Conservation (phyloP, 179 eudicot species). For the Spinacia oleracea region DNA sequence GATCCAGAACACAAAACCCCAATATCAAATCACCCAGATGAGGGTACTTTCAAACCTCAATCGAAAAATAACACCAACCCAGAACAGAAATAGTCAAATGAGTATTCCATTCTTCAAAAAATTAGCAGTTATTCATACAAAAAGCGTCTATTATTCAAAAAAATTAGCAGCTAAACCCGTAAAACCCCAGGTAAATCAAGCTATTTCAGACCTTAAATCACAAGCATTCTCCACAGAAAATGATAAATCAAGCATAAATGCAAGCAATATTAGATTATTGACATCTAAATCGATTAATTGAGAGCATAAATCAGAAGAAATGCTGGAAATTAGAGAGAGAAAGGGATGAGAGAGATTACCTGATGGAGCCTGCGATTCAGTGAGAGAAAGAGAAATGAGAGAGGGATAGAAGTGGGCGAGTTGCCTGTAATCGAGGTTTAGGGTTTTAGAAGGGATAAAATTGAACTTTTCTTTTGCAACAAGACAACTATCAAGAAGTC, state of each 20-base stretch:
- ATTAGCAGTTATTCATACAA: too few species aligned
- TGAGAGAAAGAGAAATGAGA: background rate
- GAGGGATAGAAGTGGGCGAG: background rate
- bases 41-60: background rate
- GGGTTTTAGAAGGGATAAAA: conserved; percentile 31
- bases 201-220: background rate
- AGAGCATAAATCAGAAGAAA: background rate
- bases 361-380: background rate
- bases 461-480: too few species aligned
- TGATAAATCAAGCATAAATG: background rate
- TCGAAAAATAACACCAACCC: background rate
- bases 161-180: background rate
- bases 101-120: background rate
- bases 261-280: background rate
- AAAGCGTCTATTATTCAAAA: background rate
- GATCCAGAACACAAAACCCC: background rate
- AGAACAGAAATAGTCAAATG: background rate
- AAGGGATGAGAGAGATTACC: conserved; percentile 10
- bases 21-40: background rate
- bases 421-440: conserved; percentile 25
- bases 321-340: background rate
- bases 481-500: too few species aligned
- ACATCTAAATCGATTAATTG: background rate
- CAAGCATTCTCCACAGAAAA: background rate
- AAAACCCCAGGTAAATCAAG: background rate